Conservation (phyloP, 371 early-diverging fungal species). For the Mortierella sp. region DNA sequence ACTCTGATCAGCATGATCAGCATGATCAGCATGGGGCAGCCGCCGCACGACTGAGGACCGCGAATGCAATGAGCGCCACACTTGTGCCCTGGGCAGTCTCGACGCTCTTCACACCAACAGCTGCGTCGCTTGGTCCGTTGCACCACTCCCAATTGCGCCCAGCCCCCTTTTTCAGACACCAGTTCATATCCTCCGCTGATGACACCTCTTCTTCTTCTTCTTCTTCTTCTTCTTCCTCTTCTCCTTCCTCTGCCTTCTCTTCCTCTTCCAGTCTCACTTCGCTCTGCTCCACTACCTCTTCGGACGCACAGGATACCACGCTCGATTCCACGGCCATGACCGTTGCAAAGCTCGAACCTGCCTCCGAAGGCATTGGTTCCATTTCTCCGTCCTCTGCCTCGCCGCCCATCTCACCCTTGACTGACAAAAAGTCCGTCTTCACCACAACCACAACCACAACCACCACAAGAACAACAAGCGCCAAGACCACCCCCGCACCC, state of each 20-base stretch:
- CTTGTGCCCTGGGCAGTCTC: slow-evolving; percentile 14
- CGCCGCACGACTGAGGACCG: neutral
- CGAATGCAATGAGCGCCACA: slow-evolving; percentile 13
- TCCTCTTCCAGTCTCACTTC: neutral
- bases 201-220: slow-evolving; percentile 10
- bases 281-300: neutral
- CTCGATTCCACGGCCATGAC: slow-evolving; percentile 23
- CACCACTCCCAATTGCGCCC: neutral
- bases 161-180: slow-evolving; percentile 15
- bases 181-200: neutral
- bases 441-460: slow-evolving; percentile 12
- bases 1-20: neutral
- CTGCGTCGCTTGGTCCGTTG: neutral
- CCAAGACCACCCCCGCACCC: slow-evolving; percentile 6
- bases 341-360: slow-evolving; percentile 34
- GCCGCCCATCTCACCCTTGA: slow-evolving; percentile 17
- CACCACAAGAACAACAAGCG: slow-evolving; percentile 12
- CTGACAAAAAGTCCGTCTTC: slow-evolving; percentile 9
- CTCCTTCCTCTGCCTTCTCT: slow-evolving; percentile 2
- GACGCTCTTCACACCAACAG: neutral
- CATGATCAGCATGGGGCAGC: too few relatives aligned
- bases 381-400: slow-evolving; percentile 11
- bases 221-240: slow-evolving; percentile 15
- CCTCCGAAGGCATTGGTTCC: slow-evolving; percentile 10
- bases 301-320: neutral